phyloP scores from a whole-genome alignment of 108 stramenopile genomes.

The Phaeodactylum tricornutum region DNA sequence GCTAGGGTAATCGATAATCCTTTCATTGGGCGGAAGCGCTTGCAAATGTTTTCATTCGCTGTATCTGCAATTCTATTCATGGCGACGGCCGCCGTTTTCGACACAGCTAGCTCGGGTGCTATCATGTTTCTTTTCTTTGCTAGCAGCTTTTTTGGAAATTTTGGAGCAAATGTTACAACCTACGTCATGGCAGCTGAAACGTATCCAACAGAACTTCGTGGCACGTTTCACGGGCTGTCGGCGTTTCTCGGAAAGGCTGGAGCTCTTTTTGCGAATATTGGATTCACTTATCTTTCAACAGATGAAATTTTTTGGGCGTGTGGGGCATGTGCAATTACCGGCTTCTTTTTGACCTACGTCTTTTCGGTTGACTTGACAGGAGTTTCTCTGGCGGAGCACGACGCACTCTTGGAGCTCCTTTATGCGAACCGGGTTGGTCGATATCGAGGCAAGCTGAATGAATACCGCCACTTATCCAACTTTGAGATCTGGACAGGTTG shows the following conservation, averaged over 20 bases:
- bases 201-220: constrained; percentile 18
- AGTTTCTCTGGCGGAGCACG: constrained; percentile 17
- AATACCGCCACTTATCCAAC: no score
- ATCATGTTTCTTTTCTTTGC: constrained; percentile 14
- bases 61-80: constrained; percentile 9
- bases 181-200: constrained; percentile 24
- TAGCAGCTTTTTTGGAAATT: constrained; percentile 11
- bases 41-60: constrained; percentile 9
- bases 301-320: constrained; percentile 13
- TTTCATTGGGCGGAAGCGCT: constrained; percentile 7
- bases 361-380: constrained; percentile 17
- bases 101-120: background rate
- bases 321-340: background rate
- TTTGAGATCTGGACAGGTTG: no score
- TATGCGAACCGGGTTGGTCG: no score
- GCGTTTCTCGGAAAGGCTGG: constrained; percentile 17
- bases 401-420: constrained; percentile 19
- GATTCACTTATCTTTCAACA: constrained; percentile 4
- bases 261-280: constrained; percentile 12
- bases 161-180: constrained; percentile 8
- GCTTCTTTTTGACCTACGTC: constrained; percentile 8
- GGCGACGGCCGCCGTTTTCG: constrained; percentile 3
- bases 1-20: constrained; percentile 16
- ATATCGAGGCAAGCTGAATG: no score
- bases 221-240: constrained; percentile 13